Base-by-base conservation (phyloP, 495 filamentous ascomycete genomes). In the Venustampulla echinocandica region DNA sequence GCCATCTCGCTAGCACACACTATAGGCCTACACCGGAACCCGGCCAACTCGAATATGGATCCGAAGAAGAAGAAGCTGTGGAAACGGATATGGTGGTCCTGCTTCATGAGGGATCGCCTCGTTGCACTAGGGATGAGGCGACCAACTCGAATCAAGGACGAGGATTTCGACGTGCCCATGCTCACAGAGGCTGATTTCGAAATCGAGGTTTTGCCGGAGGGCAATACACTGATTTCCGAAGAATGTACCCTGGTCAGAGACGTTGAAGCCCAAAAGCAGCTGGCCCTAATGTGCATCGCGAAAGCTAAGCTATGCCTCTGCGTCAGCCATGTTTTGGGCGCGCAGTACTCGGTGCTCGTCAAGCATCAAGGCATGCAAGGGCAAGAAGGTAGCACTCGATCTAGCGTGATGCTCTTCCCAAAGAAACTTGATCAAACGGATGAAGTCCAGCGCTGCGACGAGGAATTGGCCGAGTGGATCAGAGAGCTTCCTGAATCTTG, bases 11-110 rank as follows among this genome's bases (percentile, higher is more conserved):
- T 90, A 14, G 85, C 84, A 47, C 84, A 88, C 60, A 90, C 85
- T 4, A 88, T 92, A 49, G 86, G 86, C 7, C 68, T 92, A 2
- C 84, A 93, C 62, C 80, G 84, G 34, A 82, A 93, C 55, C 87
- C 87, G 25, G 78, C 72, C 3, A 80, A 82, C 32, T 83, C 80
- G 32, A 78, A 72, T 47, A 87, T 90, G 82, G 73, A 81, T 21
- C 56, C 70, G 15, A 71, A 76, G 43, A 77, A 79, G 60, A 81
- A 85, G 56, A 80, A 76, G 49, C 68, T 94, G 52, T 90, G 86
- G 85, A 93, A 89, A 63, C 71, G 87, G 24, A 87, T 95, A 45
- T 95, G 88, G 89, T 95, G 89, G 89, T 89, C 84, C 38, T 88
- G 83, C 46, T 92, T 90, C 55, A 92, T 90, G 73, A 79, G 87